phyloP scores from a whole-genome alignment of 1,139 yeast species.

The Lodderomyces parapsilosis region DNA sequence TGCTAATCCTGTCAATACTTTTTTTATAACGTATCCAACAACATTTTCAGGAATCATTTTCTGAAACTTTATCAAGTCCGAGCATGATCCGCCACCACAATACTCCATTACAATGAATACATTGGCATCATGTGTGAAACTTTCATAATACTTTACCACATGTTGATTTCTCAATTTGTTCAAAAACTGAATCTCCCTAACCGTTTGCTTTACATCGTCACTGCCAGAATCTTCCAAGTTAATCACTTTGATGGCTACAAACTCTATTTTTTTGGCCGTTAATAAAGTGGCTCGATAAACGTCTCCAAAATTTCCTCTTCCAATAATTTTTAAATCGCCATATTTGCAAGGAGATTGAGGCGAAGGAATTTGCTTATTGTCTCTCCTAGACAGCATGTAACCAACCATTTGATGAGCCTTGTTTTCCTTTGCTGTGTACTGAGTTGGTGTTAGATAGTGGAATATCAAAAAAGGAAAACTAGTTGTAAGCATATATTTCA shows the following conservation, averaged over 20 bases:
- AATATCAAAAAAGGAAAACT: neutral
- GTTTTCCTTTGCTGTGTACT: too few species aligned
- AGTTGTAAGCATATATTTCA: neutral
- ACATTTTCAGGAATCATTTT: conserved; percentile 55
- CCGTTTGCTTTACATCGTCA: conserved; percentile 62
- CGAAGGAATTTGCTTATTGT: conserved; percentile 3
- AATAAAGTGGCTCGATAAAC: conserved; percentile 63
- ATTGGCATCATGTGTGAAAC: conserved; percentile 59
- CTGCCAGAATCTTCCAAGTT: conserved; percentile 71
- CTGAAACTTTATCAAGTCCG: conserved; percentile 61
- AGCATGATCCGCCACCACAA: conserved; percentile 90
- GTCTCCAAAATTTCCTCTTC: conserved; percentile 85
- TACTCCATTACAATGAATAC: conserved; percentile 92
- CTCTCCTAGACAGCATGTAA: conserved; percentile 1
- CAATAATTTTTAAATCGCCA: conserved; percentile 59
- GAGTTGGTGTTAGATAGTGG: neutral
- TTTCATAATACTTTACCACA: conserved; percentile 64
- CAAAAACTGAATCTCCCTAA: conserved; percentile 75
- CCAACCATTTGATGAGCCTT: neutral
- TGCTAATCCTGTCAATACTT: conserved; percentile 61
- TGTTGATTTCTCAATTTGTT: conserved; percentile 62
- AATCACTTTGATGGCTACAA: conserved; percentile 71
- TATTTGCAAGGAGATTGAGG: conserved; percentile 21
- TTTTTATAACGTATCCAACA: conserved; percentile 58
- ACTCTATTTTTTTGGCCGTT: conserved; percentile 12